phyloP scores from a whole-genome alignment of 768 basidiomycete genomes.

The Pleurotus tuoliensis region DNA sequence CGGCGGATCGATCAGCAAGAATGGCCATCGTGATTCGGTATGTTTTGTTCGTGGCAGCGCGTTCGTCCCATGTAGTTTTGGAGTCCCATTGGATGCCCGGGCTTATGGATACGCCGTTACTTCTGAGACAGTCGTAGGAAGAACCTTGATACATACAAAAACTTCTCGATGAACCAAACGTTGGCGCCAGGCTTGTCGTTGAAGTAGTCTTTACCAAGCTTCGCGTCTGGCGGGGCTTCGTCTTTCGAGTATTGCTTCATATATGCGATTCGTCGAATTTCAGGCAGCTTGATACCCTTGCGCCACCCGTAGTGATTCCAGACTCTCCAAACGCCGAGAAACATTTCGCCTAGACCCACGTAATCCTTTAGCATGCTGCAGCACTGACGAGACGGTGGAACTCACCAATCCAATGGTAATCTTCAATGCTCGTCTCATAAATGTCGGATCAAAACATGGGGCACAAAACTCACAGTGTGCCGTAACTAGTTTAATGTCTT shows the following conservation, averaged over 20 bases:
- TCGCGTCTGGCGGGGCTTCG: neutral
- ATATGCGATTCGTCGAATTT: neutral
- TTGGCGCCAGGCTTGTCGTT: constrained; percentile 4
- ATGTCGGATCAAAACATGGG: neutral
- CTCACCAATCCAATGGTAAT: constrained; percentile 5
- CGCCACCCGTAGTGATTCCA: constrained; percentile 1
- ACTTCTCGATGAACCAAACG: constrained; percentile 3
- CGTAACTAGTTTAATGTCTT: neutral
- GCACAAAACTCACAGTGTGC: neutral
- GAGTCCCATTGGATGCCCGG: constrained; percentile 2
- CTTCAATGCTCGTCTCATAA: neutral
- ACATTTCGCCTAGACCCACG: neutral
- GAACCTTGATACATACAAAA: neutral
- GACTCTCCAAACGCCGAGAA: constrained; percentile 1
- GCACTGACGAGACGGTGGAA: neutral
- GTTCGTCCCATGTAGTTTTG: neutral
- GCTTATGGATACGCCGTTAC: neutral
- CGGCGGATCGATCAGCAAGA: neutral
- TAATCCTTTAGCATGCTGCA: neutral
- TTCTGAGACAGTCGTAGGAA: too few species aligned
- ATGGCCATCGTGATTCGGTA: neutral
- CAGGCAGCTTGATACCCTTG: neutral
- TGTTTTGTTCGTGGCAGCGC: neutral
- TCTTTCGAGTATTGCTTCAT: neutral
- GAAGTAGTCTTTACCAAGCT: neutral